phyloP scores from a whole-genome alignment of 2,329 filamentous ascomycete species.

The Dothideomycetes sp. region DNA sequence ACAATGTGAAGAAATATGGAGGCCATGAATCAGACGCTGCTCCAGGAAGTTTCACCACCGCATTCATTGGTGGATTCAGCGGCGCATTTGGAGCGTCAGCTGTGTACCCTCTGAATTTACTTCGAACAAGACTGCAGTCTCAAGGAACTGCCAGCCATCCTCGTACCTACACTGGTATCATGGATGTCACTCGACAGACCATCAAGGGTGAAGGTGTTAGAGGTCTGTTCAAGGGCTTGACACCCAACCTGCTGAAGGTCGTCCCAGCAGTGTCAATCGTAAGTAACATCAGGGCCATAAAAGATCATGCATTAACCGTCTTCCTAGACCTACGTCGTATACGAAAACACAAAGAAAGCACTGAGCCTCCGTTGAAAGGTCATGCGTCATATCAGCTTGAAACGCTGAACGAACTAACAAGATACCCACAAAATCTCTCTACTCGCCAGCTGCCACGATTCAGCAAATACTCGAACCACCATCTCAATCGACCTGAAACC shows the following conservation, averaged over 20 bases:
- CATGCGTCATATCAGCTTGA: background rate
- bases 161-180: constrained; percentile 80
- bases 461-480: too few species aligned
- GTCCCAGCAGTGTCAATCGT: constrained; percentile 85
- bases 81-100: constrained; percentile 87
- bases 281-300: constrained; percentile 17
- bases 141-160: constrained; percentile 91
- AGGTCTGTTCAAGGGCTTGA: constrained; percentile 89
- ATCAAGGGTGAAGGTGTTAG: constrained; percentile 71
- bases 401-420: constrained; percentile 7
- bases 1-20: constrained; percentile 58
- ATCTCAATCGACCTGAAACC: background rate
- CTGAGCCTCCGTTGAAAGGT: constrained; percentile 34
- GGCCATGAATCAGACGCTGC: constrained; percentile 72
- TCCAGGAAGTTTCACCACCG: constrained; percentile 74
- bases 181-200: constrained; percentile 80
- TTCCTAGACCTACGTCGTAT: constrained; percentile 63
- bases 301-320: constrained; percentile 28
- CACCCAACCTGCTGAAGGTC: constrained; percentile 91
- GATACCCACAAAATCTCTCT: constrained; percentile 11
- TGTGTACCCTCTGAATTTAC: constrained; percentile 89
- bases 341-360: constrained; percentile 77
- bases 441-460: background rate
- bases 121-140: constrained; percentile 84
- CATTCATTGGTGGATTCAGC: constrained; percentile 80